phyloP scores from a whole-genome alignment of 805 yeast species.

The Aciculoconidium aculeatum region DNA sequence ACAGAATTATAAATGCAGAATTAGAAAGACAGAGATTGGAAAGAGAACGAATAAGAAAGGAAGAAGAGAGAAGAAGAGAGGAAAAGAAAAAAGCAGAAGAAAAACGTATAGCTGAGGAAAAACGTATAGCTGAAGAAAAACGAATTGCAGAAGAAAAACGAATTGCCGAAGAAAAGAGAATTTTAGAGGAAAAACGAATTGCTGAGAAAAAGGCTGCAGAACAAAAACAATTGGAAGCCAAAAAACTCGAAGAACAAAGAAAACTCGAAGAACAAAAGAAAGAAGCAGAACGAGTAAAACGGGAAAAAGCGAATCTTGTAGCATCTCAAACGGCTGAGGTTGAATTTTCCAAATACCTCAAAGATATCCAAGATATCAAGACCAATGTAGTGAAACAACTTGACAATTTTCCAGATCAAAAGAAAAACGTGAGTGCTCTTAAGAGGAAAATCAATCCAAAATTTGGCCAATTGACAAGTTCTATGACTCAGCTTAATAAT shows the following conservation, averaged over 20 bases:
- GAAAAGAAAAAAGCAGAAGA: conserved; percentile 7
- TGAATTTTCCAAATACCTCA: conserved; percentile 42
- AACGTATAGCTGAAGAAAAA: conserved; percentile 1
- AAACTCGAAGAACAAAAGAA: conserved; percentile 2
- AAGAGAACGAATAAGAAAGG: conserved; percentile 10
- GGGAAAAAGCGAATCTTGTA: conserved; percentile 22
- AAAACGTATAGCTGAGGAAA: conserved; percentile 1
- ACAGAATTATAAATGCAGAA: conserved; percentile 7
- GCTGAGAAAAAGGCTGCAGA: conserved; percentile 6
- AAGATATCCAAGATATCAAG: conserved; percentile 55
- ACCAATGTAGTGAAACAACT: conserved; percentile 51
- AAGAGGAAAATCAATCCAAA: conserved; percentile 80
- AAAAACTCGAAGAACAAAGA: conserved; percentile 4
- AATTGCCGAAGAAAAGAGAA: conserved; percentile 3
- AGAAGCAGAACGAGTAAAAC: conserved; percentile 11
- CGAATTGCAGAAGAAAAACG: conserved; percentile 4
- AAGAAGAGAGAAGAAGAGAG: conserved; percentile 17
- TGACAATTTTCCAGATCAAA: conserved; percentile 42
- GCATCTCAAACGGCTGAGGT: conserved; percentile 32
- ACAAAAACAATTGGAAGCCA: conserved; percentile 3
- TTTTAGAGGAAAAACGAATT: conserved; percentile 5
- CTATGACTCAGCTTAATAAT: conserved; percentile 49
- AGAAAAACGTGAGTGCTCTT: conserved; percentile 49
- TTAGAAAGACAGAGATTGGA: conserved; percentile 7
- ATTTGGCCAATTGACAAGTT: conserved; percentile 85